phyloP scores from a whole-genome alignment of 106 monocot genomes.

The Vanilla planifolia region DNA sequence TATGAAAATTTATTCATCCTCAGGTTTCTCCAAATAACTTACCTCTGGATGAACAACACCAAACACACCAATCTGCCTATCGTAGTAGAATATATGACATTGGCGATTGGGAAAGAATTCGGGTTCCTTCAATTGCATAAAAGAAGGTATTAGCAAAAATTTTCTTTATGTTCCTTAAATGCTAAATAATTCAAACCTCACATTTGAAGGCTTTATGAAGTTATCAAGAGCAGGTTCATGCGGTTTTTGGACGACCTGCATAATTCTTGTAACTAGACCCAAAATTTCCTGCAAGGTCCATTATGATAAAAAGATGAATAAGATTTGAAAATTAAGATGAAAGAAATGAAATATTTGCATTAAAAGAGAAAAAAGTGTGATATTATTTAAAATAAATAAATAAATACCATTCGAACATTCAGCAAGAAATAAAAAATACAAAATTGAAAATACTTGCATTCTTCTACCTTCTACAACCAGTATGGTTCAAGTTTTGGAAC shows the following conservation, averaged over 20 bases:
- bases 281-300: constrained; percentile 42
- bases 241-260: constrained; percentile 35
- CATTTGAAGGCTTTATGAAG: constrained; percentile 32
- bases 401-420: too few relatives aligned
- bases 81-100: constrained; percentile 32
- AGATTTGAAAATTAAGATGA: too few relatives aligned
- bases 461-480: too few relatives aligned
- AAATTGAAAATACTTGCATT: too few relatives aligned
- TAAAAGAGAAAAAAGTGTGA: too few relatives aligned
- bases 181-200: constrained; percentile 20
- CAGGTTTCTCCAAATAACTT: too few relatives aligned
- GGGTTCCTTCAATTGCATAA: constrained; percentile 30
- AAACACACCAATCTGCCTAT: constrained; percentile 40
- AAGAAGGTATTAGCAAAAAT: neutral
- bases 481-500: too few relatives aligned
- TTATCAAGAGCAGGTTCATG: constrained; percentile 10
- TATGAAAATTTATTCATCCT: too few relatives aligned
- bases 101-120: constrained; percentile 57
- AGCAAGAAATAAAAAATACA: too few relatives aligned
- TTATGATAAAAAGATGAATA: neutral
- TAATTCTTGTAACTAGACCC: constrained; percentile 55
- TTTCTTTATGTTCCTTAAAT: neutral
- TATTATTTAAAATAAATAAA: too few relatives aligned
- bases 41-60: constrained; percentile 77
- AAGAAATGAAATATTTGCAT: too few relatives aligned